Conservation (phyloP, 208 protist species). For the Leishmania gerbilli region DNA sequence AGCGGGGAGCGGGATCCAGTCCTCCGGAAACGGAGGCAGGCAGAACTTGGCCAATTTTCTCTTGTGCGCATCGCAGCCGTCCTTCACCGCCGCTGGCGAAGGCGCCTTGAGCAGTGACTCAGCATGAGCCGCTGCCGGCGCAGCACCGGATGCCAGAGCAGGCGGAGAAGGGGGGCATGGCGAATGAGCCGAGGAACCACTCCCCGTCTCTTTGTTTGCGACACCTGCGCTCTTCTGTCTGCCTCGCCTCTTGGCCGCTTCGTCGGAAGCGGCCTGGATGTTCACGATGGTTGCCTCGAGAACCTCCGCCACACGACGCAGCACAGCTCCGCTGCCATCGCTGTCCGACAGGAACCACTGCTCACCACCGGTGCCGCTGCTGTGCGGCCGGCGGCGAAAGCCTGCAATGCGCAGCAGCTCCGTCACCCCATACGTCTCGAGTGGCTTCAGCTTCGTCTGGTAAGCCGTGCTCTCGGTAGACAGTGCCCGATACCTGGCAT, state of each 20-base stretch:
- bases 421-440: conserved; percentile 63
- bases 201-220: background rate
- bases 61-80: background rate
- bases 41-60: conserved; percentile 27
- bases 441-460: conserved; percentile 53
- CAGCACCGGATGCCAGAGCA: background rate
- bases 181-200: background rate
- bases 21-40: conserved; percentile 28
- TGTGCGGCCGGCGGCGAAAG: conserved; percentile 55
- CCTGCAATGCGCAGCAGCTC: conserved; percentile 65
- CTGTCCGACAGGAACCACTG: conserved; percentile 68
- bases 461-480: conserved; percentile 66
- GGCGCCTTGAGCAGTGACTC: background rate
- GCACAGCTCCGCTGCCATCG: conserved; percentile 47
- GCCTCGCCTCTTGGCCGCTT: conserved; percentile 18
- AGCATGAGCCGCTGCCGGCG: background rate
- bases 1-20: conserved; percentile 37
- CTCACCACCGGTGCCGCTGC: conserved; percentile 37
- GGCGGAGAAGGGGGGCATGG: background rate
- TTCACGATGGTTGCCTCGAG: conserved; percentile 47
- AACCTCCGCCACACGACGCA: conserved; percentile 41
- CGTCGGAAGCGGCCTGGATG: conserved; percentile 33
- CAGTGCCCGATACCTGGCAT: conserved; percentile 59
- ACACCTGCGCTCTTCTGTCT: background rate
- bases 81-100: background rate